Percentiles rank a stretch among this genome's conserved stretches.
Conservation (phyloP, 805 yeast genomes). For the Schwanniomyces vanrijiae region DNA sequence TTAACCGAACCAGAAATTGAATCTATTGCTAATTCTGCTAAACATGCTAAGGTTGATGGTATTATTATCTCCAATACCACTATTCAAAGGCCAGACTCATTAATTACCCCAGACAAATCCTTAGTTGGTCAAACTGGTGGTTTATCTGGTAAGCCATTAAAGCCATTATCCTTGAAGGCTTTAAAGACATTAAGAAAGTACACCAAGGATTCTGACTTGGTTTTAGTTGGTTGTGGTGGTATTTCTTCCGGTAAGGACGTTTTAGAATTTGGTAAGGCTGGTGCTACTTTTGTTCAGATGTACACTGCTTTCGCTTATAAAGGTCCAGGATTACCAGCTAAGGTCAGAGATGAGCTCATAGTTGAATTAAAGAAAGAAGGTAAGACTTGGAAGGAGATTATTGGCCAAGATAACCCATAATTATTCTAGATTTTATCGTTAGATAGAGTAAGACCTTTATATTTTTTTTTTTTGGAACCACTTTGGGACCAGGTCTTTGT, state of each 20-base stretch:
- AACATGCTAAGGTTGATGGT: constrained; percentile 79
- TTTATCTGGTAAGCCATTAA: constrained; percentile 87
- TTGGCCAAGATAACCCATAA: constrained; percentile 54
- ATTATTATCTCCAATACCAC: constrained; percentile 93
- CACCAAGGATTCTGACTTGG: constrained; percentile 70
- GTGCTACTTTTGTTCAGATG: constrained; percentile 85
- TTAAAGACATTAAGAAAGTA: constrained; percentile 69
- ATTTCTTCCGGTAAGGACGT: constrained; percentile 86
- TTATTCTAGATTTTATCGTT: neutral
- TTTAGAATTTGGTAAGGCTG: constrained; percentile 87
- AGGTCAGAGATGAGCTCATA: constrained; percentile 41
- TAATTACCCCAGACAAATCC: constrained; percentile 47
- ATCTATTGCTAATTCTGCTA: constrained; percentile 80
- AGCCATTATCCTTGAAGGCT: constrained; percentile 73
- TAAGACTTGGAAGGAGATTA: constrained; percentile 79
- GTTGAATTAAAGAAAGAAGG: constrained; percentile 65
- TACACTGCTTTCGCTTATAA: constrained; percentile 90
- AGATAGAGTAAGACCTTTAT: neutral
- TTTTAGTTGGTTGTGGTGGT: constrained; percentile 93
- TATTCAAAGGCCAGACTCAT: constrained; percentile 68
- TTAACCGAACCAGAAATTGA: constrained; percentile 75
- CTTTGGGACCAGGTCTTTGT: neutral
- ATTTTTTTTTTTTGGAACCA: no score
- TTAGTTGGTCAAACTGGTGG: constrained; percentile 74
- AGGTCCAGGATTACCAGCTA: constrained; percentile 78